phyloP scores from a whole-genome alignment of 1,284 basidiomycete species.

The Ceratobasidium papillatum region DNA sequence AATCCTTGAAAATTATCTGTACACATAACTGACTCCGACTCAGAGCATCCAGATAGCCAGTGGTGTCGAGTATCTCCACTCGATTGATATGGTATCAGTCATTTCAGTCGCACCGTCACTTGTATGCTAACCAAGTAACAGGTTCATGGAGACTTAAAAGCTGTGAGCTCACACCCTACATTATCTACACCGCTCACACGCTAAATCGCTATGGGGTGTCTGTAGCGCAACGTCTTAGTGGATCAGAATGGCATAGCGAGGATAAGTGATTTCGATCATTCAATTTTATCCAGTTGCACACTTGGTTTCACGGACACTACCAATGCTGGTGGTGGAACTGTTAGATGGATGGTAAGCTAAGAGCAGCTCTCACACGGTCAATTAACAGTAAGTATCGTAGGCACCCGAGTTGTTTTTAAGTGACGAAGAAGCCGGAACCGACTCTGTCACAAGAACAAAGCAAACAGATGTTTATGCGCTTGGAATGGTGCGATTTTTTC shows the following conservation, averaged over 20 bases:
- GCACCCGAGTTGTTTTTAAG: not conserved
- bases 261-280: constrained; percentile 1
- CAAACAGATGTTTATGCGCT: constrained; percentile 3
- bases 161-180: not conserved
- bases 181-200: not conserved
- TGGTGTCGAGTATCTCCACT: not conserved
- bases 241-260: not conserved
- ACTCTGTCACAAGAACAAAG: not conserved
- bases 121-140: not conserved
- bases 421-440: not conserved
- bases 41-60: not conserved
- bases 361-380: not conserved
- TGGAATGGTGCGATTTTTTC: not conserved
- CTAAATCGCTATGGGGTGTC: not conserved
- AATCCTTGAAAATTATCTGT: not conserved
- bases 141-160: constrained; percentile 12
- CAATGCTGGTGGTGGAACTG: not conserved
- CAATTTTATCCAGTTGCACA: not conserved
- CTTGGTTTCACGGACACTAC: not conserved
- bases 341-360: constrained; percentile 3
- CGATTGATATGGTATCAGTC: not conserved
- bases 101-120: no score
- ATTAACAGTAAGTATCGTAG: not conserved
- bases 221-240: constrained; percentile 1
- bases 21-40: not conserved